Base-by-base conservation (phyloP, 192 early-diverging fungal species). In the Lobosporangium transversale region DNA sequence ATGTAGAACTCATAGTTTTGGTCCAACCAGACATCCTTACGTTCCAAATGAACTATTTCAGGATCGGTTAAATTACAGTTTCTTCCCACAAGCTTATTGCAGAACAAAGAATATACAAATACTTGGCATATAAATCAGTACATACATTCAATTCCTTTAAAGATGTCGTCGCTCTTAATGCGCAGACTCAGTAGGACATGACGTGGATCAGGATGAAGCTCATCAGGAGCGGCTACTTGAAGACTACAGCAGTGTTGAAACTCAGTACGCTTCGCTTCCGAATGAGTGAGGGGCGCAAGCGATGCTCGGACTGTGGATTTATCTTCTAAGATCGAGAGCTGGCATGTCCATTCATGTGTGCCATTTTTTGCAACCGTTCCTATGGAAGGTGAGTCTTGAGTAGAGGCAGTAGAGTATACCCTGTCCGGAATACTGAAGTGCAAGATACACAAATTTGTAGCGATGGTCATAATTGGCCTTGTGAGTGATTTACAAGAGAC, bases 321-420 rank as follows among this genome's bases (percentile, higher is more conserved):
- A 9, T 66, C 70, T 29, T 54, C 62, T 6, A 66, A 45, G 27
- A 66, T 66, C 0, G 70, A 66, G 2, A 75, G 70, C 27, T 59
- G 57, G 42, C 70, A 75, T 15, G 29, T 44, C 70, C 70, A 75
- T 5, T 61, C 53, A 23, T 62, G 40, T 0, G 43, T 31, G 2
- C 53, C 57, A 47, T 31, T 10, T 23, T 62, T 70, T 27, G 52
- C 52, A 17, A 45, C 15, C 0, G 51, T n/a, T 17, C 20, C 3
- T 45, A 36, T 7, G 18, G 53, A 14, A 3, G 4, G 37, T 33
- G 20, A 20, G 24, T 29, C 32, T 23, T 20, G 26, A 10, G 51
- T 17, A 10, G 37, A 24, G 0, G 1, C 8, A n/a, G 9, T 11
- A 9, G 36, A 20, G 17, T 21, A 30, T 4, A 32, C 43, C 2